Evolutionary conservation across 306 rosid genomes (phyloP), one percentile per base, ranked within the genome.

Genomic region (Vachellia collinsii): DNA sequence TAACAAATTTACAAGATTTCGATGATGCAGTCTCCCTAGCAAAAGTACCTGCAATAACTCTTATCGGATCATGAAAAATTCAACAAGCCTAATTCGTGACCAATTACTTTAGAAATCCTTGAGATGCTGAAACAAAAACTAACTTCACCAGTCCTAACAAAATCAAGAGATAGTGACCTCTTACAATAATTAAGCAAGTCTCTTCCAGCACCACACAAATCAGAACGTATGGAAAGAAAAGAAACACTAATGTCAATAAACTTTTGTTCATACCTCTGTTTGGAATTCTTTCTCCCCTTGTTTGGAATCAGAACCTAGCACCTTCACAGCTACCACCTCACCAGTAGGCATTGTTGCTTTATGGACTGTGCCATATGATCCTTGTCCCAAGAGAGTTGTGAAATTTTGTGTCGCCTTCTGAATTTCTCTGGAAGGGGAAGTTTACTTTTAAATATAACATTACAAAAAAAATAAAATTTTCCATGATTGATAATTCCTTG

Each of bases 231-330:
- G 3, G n/a, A 77, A 77, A 51, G 34, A 77, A 54, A 64, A 53
- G 71, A 65, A 65, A 58, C 42, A 83, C 74, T 29, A 66, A 22
- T 14, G 62, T 39, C 65, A 50, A 62, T 42, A 42, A 51, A 63
- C 69, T 61, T 68, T 37, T 56, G 46, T 53, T 59, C 47, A n/a
- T 86, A 89, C 97, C 92, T 92, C 97, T 29, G 95, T 90, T 82
- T 89, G 93, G 80, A 92, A 92, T 82, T 92, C 95, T 72, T 69
- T 90, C 79, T 92, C 95, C 76, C 97, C 97, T 77, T 92, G 97
- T 83, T 90, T 67, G 29, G 72, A 67, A 39, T 67, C 44, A 43
- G 72, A 39, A 67, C 72, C 22, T n/a, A 67, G 72, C 48, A 67
- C 72, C 50, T 67, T 67, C 72, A 39, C 72, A 39, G 72, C 72